Base-by-base conservation (phyloP, 2,329 filamentous ascomycete genomes). In the Colletotrichum tofieldiae region DNA sequence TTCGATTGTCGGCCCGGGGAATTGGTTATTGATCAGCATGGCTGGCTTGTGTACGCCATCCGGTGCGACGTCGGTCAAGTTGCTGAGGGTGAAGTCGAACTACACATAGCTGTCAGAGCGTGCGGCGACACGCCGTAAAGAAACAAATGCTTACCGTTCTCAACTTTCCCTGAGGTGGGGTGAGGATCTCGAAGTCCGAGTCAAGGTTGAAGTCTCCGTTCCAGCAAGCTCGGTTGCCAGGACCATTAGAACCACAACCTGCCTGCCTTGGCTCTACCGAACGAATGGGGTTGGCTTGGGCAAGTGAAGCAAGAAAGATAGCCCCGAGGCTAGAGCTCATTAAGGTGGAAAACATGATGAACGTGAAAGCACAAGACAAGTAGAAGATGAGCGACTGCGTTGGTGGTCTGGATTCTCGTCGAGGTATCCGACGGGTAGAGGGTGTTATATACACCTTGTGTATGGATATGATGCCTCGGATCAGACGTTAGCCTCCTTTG, bases 1-100 rank as follows among this genome's bases (percentile, higher is more conserved):
- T 51, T 72, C 82, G 55, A 92, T 87, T 6, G 83, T 82, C 2
- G 89, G 90, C 1, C 89, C 89, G 29, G 88, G 87, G 74, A 75
- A 76, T 54, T 75, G 73, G 37, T 83, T 84, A 75, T 88, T 87
- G 76, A 88, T 78, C 47, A 89, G 79, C 77, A 91, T 85, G 11
- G 73, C 76, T 35, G 72, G 66, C 74, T 76, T 78, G 56, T 49
- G 59, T 12, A 77, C 71, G 20, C 77, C 77, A 35, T 78, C 77
- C 1, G 76, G 72, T 16, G 75, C 75, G 5, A 70, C 54, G 52
- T 67, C 62, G 20, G 75, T 73, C 32, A 73, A 65, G 51, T 78
- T 76, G 47, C 75, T 77, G 43, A 81, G 75, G 56, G 75, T 77
- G 5, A 81, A 65, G 54, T 79, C 74, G 52, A 74, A 78, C 77